Base-by-base conservation (phyloP, 1,284 basidiomycete species). In the Malassezia restricta region DNA sequence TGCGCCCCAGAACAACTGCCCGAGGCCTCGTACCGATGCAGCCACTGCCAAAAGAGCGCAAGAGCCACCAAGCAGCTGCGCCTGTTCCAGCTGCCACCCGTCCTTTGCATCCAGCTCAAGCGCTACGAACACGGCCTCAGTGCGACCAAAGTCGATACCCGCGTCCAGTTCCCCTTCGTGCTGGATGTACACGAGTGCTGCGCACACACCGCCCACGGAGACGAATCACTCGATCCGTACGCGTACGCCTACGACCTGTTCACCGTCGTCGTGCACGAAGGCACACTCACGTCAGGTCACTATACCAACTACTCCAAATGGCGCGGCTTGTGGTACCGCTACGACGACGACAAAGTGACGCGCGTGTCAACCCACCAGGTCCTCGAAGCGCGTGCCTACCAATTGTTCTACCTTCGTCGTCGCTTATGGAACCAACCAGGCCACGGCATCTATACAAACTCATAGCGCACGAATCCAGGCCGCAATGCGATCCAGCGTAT, bases 51-150 rank as follows among this genome's bases (percentile, higher is more conserved):
- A 17, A 51, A 55, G n/a, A 51, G 45, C 31, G 44, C 61, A 3
- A 48, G 51, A 27, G 85, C 85, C 0, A 86, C 80, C 62, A 90
- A 91, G 68, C 83, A 87, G 40, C 75, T 96, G 47, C 86, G 83
- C 59, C 83, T 96, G 62, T 81, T 80, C 51, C 84, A 84, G 58
- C 78, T 98, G 4, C 90, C 92, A 0, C 85, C 87, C 0, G 88
- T 94, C 0, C 77, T 98, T 41, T 88, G 86, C 63, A 87, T 96
- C 63, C 92, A 96, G 73, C 84, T 98, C 76, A 98, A 96, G 88
- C 83, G 91, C 3, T 96, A 95, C 73, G 91, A 94, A 66, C 89
- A 95, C 65, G 78, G 80, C 24, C 80, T 86, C 2, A 40, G 56
- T 6, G 55, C 62, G 0, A 40, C 53, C 37, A 96, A 96, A 76